Percentiles rank a stretch among this genome's conserved stretches.
phyloP scores from a whole-genome alignment of 148 eudicot genomes.

The Rhododendron henanense region DNA sequence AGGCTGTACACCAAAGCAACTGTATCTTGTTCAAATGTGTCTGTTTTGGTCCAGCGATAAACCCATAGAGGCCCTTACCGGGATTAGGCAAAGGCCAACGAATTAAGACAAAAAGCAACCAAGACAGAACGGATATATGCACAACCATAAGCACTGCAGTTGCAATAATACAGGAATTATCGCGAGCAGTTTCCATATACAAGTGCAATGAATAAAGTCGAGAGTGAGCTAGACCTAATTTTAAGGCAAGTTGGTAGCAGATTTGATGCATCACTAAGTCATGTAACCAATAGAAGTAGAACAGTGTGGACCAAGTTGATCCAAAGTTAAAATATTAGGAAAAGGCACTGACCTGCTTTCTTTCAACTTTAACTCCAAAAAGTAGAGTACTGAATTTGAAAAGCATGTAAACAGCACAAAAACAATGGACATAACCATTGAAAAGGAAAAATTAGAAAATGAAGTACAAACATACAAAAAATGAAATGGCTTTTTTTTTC shows the following conservation, averaged over 20 bases:
- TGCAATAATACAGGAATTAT: not conserved
- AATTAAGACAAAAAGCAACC: not conserved
- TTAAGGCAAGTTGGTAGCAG: not conserved
- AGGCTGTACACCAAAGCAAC: not conserved
- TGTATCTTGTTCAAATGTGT: not conserved
- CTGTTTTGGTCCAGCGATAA: not conserved
- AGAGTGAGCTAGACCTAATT: not conserved
- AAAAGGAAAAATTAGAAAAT: not conserved
- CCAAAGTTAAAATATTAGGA: not conserved
- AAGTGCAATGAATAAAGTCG: not conserved
- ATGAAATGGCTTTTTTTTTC: not conserved
- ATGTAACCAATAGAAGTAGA: not conserved
- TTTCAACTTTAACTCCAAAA: not conserved
- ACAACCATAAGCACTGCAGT: not conserved
- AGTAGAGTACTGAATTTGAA: not conserved
- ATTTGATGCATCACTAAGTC: not conserved
- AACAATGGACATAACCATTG: not conserved
- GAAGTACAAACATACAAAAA: not conserved
- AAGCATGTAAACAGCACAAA: not conserved
- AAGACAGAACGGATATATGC: not conserved
- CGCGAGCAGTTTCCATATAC: not conserved
- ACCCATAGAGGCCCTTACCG: not conserved
- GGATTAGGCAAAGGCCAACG: not conserved
- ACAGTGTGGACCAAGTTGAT: not conserved
- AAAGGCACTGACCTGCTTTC: slow-evolving; percentile 1